Evolutionary conservation across 2,329 filamentous ascomycete genomes (phyloP), one percentile per base, ranked within the genome.

Genomic region (Venturia asperata): DNA sequence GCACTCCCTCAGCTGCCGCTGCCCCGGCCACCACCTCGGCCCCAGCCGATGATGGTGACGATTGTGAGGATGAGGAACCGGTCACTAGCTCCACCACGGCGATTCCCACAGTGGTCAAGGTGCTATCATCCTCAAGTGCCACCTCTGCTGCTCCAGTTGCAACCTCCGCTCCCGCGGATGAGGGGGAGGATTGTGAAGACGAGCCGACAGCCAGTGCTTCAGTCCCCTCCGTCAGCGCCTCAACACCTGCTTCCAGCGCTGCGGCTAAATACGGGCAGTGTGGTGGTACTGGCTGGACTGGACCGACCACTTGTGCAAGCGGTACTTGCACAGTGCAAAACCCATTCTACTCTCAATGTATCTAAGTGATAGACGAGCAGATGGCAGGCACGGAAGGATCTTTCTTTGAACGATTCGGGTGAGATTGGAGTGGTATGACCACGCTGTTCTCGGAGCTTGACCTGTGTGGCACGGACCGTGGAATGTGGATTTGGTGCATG

Each of bases 61-160:
- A 52, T 19, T 58, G 52, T 27, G 52, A 37, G 30, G 52, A 58
- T 37, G 52, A 58, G 27, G 61, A 62, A n/a, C n/a, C 39, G 9
- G 21, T 47, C 27, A 7, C 58, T 11, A 30, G 47, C 21, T 27
- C 47, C 13, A n/a, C 13, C 42, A n/a, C 17, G 42, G 7, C 47
- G 10, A 3, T 27, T 10, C 21, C 47, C 5, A 27, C 47, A 21
- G 24, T 52, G 13, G 47, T 13, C 10, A 52, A 52, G 47, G 47
- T 27, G 11, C 47, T 27, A 1, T 52, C 47, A 52, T 15, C 43
- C 24, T 47, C 61, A n/a, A 63, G n/a, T 21, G 21, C 21, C 17
- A 30, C 61, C 34, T 30, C 61, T 39, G 24, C 24, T 17, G 60
- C 60, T 19, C 56, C 56, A 19, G 39, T 21, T 19, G 60, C 60